A percentile compares a stretch with the other conserved stretches of the same genome.
phyloP scores from a whole-genome alignment of 495 filamentous ascomycete species.

The Sabuloglossum arenarium region DNA sequence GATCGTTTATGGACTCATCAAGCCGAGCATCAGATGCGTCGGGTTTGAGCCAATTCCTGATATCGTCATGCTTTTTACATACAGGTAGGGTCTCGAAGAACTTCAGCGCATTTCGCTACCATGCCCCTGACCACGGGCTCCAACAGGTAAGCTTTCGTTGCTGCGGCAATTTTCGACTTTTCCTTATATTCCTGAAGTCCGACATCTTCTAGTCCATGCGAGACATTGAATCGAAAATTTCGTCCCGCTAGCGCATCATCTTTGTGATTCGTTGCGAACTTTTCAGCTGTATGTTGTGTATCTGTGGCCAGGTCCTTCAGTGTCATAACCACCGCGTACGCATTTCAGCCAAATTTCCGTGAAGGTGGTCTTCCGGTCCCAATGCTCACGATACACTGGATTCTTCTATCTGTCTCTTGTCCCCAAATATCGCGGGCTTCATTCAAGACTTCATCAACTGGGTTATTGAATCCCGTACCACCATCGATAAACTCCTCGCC shows the following conservation, averaged over 20 bases:
- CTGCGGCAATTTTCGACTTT: conserved; percentile 18
- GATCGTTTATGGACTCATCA: neutral
- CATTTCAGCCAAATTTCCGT: neutral
- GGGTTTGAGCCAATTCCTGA: neutral
- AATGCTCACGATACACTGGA: conserved; percentile 19
- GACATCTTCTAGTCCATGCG: conserved; percentile 22
- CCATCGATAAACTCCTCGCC: conserved; percentile 22
- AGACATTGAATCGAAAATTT: conserved; percentile 27
- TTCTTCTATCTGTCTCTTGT: neutral
- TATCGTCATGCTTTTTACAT: neutral
- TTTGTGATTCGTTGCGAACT: neutral
- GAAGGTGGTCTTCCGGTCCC: neutral
- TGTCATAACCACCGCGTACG: neutral
- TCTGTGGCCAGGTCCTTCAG: neutral
- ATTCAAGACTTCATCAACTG: conserved; percentile 23
- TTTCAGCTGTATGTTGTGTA: neutral
- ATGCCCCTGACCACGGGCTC: neutral
- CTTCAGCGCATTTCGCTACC: neutral
- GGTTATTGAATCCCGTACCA: conserved; percentile 24
- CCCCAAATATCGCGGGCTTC: conserved; percentile 23
- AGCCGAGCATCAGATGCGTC: neutral
- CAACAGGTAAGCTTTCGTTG: conserved; percentile 20
- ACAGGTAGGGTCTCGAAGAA: neutral
- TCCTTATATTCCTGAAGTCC: conserved; percentile 21
- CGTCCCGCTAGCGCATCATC: conserved; percentile 4